Evolutionary conservation across 192 early-diverging fungal genomes (phyloP), one percentile per base, ranked within the genome.

Genomic region (Thoreauomyces humboldtii): DNA sequence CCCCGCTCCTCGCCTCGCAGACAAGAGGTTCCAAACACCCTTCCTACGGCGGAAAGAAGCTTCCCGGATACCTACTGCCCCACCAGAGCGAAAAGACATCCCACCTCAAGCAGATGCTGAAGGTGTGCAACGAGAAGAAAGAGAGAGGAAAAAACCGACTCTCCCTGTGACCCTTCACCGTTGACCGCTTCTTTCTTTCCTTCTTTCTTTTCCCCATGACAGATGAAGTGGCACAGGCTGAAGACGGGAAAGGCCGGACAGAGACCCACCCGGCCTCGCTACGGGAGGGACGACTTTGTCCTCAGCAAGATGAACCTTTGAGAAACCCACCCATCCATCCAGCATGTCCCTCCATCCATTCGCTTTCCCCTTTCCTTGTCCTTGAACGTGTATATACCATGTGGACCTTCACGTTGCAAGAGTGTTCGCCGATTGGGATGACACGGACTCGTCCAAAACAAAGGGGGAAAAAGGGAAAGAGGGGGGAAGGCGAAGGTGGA

Each of bases 191-290:
- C n/a, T n/a, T n/a, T n/a, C 38, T 41, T 41, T 41, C 38, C n/a
- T 41, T 41, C n/a, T n/a, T n/a, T n/a, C n/a, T n/a, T n/a, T n/a
- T n/a, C n/a, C n/a, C n/a, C n/a, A n/a, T n/a, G 21, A 11, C 70
- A 77, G 79, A 76, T 77, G 75, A 81, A 81, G 67, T 81, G 72
- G 59, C 71, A 72, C 51, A 32, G 79, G 28, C 28, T 81, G 45
- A 71, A 71, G 29, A 57, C 61, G 46, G 79, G 79, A n/a, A 81
- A 77, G 56, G 22, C 59, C 28, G 70, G 70, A 15, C 79, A 75
- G 62, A 52, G 79, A 48, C 71, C 75, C 5, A 63, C 60, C 15
- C 59, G 69, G 24, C 79, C 79, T 17, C 37, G 68, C 5, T 81
- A 81, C 46, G 79, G 79, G 24, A 48, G 71, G 4, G 71, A 81